Base-by-base conservation (phyloP, 225 moss, liverwort and hornwort species). In the Marchantia paleacea region DNA sequence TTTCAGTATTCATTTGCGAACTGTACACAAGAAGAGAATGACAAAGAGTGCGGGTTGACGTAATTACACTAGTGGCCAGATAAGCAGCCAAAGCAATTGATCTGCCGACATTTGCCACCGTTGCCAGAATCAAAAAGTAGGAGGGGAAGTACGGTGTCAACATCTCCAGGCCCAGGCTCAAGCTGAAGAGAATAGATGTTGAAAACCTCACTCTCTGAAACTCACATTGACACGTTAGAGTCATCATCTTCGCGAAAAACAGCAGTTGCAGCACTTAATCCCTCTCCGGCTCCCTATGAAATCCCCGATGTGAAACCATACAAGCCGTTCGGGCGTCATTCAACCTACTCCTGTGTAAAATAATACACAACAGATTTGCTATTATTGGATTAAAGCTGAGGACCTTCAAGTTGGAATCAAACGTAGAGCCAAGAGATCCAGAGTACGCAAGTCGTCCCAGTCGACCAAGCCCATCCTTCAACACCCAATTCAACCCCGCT, bases 391-490 rank as follows among this genome's bases (percentile, higher is more conserved):
- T 13, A 57, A 57, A 57, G 57, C 19, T 13, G 61, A 20, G 31
- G 53, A 94, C 96, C 92, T 95, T 97, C 52, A 97, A 82, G 71
- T 97, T 92, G 65, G 94, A 93, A 84, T 97, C 96, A 85, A 94
- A 97, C 51, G 97, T 97, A 61, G 88, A 92, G 50, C 93, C 94
- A 75, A 93, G 89, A 75, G 86, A 80, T 1, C 92, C 93, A 19
- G 97, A 89, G 75, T 90, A 97, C 8, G 83, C 75, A 72, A 97
- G 89, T 78, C 92, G 90, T 39, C 97, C 97, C 68, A 94, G 85
- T 47, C 97, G 91, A 39, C 97, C 97, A 75, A 97, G 84, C 75
- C 97, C 97, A 87, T 97, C 97, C 85, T 94, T 97, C 78, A 97
- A 84, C 48, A 97, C 93, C 97, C 97, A 97, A 68, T 94, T 97